Conservation (phyloP, 2,329 filamentous ascomycete genomes). For the Pseudogymnoascus sp. region DNA sequence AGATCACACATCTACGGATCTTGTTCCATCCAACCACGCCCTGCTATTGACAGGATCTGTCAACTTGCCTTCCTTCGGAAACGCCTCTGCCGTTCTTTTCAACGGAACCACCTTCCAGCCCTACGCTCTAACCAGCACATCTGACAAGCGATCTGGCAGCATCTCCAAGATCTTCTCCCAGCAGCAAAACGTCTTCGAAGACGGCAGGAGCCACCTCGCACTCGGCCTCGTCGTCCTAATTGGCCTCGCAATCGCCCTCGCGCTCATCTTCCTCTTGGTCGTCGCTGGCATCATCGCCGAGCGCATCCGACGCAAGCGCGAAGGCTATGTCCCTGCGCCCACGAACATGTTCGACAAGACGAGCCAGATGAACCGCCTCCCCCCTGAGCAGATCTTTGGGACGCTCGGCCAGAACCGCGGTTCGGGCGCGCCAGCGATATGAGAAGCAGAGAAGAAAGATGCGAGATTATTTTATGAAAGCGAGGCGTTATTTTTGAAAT, state of each 20-base stretch:
- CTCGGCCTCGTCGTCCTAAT: slow-evolving; percentile 75
- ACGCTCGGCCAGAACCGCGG: slow-evolving; percentile 19
- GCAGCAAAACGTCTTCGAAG: slow-evolving; percentile 64
- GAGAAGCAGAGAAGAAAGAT: background rate
- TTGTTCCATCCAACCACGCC: slow-evolving; percentile 59
- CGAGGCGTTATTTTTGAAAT: background rate
- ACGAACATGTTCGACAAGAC: slow-evolving; percentile 55
- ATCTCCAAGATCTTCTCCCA: slow-evolving; percentile 79
- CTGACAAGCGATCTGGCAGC: slow-evolving; percentile 58
- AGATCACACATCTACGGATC: slow-evolving; percentile 53
- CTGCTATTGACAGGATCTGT: slow-evolving; percentile 83
- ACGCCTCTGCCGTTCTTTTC: slow-evolving; percentile 77
- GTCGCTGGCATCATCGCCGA: slow-evolving; percentile 67
- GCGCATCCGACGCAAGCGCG: slow-evolving; percentile 64
- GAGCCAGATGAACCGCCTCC: slow-evolving; percentile 50
- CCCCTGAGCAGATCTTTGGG: slow-evolving; percentile 44
- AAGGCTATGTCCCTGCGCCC: slow-evolving; percentile 73
- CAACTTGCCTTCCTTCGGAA: slow-evolving; percentile 65
- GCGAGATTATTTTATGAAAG: background rate
- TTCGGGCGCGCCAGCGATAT: background rate
- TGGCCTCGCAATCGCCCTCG: slow-evolving; percentile 68
- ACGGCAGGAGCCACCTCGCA: slow-evolving; percentile 49
- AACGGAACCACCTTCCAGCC: slow-evolving; percentile 73
- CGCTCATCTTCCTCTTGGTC: slow-evolving; percentile 68
- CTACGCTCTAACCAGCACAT: slow-evolving; percentile 68